Percentiles rank a stretch among this genome's conserved stretches.
These are phyloP conservation scores for Calophaca sinica DNA, from an alignment of 306 rosid genomes.

Conservation along the genomic window DNA sequence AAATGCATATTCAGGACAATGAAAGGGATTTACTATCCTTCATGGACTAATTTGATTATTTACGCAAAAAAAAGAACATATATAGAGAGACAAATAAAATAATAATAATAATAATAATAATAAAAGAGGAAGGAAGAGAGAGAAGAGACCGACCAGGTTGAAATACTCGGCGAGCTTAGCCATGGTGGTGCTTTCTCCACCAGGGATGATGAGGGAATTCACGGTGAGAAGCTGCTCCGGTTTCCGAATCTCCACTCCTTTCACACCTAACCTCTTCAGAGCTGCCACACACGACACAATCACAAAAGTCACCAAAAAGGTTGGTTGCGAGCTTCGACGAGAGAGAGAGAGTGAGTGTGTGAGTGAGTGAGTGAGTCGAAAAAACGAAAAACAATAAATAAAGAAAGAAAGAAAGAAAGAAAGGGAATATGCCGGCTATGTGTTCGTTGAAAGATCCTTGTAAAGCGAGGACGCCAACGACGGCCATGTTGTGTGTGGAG, in stretches of 20 bases:
- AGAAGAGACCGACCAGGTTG: conserved; percentile 64
- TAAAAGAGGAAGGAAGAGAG: not conserved
- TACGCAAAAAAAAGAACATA: not conserved
- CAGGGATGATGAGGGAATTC: conserved; percentile 88
- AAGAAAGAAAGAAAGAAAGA: not conserved
- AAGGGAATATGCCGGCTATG: conserved; percentile 66
- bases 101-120: not conserved
- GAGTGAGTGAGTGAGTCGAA: not conserved
- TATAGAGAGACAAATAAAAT: not conserved
- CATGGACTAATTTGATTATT: not conserved
- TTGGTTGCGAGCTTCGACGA: not conserved
- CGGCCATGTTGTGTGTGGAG: conserved; percentile 56
- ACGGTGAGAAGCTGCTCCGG: conserved; percentile 83
- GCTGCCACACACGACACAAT: conserved; percentile 52
- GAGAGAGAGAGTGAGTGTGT: not conserved
- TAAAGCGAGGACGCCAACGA: conserved; percentile 92
- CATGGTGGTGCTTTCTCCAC: conserved; percentile 99
- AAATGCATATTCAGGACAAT: not conserved
- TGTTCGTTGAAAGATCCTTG: conserved; percentile 98
- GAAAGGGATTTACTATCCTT: not conserved
- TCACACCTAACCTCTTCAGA: conserved; percentile 84
- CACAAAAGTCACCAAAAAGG: not conserved
- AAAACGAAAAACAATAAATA: not conserved
- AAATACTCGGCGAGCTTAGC: conserved; percentile 92
- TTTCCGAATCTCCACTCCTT: conserved; percentile 86